Conservation (phyloP, 305 asterid species). For the Fraxinus xanthoxyloides region DNA sequence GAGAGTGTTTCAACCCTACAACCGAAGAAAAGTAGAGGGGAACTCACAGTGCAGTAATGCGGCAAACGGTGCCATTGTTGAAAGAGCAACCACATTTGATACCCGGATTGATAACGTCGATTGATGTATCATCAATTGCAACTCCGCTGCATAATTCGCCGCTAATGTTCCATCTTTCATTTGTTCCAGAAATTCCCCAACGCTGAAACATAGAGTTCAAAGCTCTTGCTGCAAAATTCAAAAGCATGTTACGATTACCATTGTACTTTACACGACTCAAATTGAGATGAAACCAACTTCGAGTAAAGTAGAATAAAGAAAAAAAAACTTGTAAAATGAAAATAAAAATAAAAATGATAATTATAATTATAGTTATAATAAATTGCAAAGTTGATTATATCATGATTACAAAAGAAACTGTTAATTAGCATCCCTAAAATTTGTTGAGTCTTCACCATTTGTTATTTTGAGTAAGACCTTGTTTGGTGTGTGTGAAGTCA, state of each 20-base stretch:
- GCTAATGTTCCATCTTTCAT: constrained; percentile 52
- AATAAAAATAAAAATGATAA: too few relatives aligned
- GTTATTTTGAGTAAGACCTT: too few relatives aligned
- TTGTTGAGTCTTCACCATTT: not conserved
- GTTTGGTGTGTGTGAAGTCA: too few relatives aligned
- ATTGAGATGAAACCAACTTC: not conserved
- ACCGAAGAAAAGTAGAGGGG: not conserved
- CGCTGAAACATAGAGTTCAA: constrained; percentile 50
- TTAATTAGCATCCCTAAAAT: not conserved
- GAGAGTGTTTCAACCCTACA: not conserved
- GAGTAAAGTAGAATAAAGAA: not conserved
- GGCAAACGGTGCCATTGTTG: constrained; percentile 42
- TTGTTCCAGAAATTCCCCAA: constrained; percentile 39
- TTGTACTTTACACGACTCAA: too few relatives aligned
- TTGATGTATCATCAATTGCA: constrained; percentile 36
- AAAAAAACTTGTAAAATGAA: not conserved
- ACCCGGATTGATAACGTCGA: constrained; percentile 44
- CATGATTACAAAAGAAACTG: not conserved
- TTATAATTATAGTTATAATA: too few relatives aligned
- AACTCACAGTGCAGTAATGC: constrained; percentile 59
- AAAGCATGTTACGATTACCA: not conserved
- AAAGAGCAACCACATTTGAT: constrained; percentile 65
- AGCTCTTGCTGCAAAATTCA: constrained; percentile 39
- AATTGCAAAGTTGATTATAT: not conserved
- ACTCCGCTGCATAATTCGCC: constrained; percentile 64